Conservation (phyloP, 257 asterid species). For the Solanum acaule region DNA sequence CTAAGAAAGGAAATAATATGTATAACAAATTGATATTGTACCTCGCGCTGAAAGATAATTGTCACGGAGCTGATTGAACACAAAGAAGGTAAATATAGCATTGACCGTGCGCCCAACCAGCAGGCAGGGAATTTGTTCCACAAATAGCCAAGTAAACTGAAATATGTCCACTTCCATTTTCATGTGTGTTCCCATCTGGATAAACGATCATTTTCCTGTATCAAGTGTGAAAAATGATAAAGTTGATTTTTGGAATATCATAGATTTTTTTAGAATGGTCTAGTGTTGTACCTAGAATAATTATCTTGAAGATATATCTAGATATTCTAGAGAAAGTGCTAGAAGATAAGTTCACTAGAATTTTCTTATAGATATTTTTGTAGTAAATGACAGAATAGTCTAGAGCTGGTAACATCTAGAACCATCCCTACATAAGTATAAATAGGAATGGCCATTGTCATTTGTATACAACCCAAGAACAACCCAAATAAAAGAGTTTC, state of each 20-base stretch:
- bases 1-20: background rate
- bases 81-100: constrained; percentile 2
- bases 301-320: background rate
- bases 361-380: too few species aligned
- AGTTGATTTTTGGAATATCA: too few species aligned
- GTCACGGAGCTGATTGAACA: background rate
- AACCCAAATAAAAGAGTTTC: too few species aligned
- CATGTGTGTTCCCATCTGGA: background rate
- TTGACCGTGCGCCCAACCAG: background rate
- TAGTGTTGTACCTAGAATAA: too few species aligned
- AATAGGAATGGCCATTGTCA: too few species aligned
- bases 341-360: background rate
- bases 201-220: constrained; percentile 6
- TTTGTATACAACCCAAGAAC: too few species aligned
- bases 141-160: background rate
- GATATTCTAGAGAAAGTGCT: background rate
- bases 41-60: constrained; percentile 4
- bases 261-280: too few species aligned
- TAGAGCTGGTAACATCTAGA: background rate
- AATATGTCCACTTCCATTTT: background rate
- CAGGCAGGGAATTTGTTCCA: background rate
- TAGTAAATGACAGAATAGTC: too few species aligned
- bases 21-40: background rate
- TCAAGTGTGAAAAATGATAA: background rate
- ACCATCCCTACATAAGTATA: too few species aligned